phyloP scores from a whole-genome alignment of 2,329 filamentous ascomycete genomes.

The Davidsoniella australis region DNA sequence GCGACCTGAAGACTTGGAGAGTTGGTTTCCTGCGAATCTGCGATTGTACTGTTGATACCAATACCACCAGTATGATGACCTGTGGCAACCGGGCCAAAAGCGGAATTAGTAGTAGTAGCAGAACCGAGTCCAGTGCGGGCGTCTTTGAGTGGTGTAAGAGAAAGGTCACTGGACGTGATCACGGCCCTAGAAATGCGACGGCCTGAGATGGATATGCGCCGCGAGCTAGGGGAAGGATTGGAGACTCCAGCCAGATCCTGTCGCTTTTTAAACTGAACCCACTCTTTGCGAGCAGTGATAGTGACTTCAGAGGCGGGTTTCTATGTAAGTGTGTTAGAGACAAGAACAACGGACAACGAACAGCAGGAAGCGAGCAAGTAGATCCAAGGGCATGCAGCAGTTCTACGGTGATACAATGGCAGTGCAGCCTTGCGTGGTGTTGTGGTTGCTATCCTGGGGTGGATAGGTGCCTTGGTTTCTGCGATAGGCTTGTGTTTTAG shows the following conservation, averaged over 20 bases:
- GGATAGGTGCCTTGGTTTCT: constrained; percentile 2
- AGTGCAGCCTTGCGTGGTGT: neutral
- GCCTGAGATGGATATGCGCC: neutral
- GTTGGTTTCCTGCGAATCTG: no score
- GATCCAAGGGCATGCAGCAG: no score
- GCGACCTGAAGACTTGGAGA: no score
- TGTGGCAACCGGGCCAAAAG: no score
- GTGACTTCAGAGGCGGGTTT: constrained; percentile 1
- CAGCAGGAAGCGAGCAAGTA: no score
- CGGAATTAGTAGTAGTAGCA: no score
- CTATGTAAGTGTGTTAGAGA: neutral
- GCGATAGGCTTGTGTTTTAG: neutral
- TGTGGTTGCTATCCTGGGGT: neutral
- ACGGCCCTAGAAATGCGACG: constrained; percentile 3
- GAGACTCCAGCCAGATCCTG: neutral
- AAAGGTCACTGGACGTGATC: constrained; percentile 2
- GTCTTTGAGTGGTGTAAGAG: neutral
- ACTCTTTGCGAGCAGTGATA: constrained; percentile 4
- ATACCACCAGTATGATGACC: no score
- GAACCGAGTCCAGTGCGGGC: neutral
- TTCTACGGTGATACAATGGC: neutral
- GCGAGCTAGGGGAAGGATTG: neutral
- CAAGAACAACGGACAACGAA: neutral
- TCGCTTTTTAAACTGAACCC: neutral
- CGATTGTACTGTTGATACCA: no score